Evolutionary conservation across 176 grass and related monocot genomes (phyloP).

Genomic region (Triticum aestivum): IWGSC_CS_RefSeq_v2.1 NC_057801.1:502744028-502744527

Average conservation of each 20-base stretch:
- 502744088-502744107: constrained; percentile 99
- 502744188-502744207: not conserved
- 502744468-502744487: too few relatives aligned
- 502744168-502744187: not conserved
- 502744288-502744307: not conserved
- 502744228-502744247: not conserved
- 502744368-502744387: too few relatives aligned
- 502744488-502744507: too few relatives aligned
- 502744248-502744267: not conserved
- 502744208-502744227: not conserved
- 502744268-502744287: not conserved
- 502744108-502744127: constrained; percentile 96
- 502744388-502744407: too few relatives aligned
- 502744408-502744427: too few relatives aligned
- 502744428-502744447: not conserved
- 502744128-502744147: constrained; percentile 83
- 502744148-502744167: constrained; percentile 56
- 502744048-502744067: not conserved
- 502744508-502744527: too few relatives aligned
- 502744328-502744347: not conserved
- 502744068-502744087: constrained; percentile 62
- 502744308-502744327: not conserved
- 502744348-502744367: too few relatives aligned
- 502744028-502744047: not conserved
- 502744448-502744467: too few relatives aligned